Base-by-base conservation (phyloP, 345 rosid species). In the Gossypium ekmanianum region DNA sequence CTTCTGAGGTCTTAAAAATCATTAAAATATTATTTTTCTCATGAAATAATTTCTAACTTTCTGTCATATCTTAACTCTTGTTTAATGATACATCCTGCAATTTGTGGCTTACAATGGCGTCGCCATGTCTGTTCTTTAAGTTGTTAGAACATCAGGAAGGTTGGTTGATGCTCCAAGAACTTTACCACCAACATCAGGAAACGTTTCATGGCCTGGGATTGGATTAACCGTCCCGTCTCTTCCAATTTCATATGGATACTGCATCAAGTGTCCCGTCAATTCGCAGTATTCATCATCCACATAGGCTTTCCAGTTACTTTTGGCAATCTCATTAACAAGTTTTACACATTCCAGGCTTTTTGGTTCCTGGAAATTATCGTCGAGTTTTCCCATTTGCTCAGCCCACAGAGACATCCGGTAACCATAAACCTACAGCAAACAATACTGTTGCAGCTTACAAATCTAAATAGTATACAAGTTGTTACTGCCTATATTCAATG, bases 351-450 rank as follows among this genome's bases (percentile, higher is more conserved):
- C 75, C 0, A 61, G 66, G 51, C 44, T 74, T 68, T 84, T 78
- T 2, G 93, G 90, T 67, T 87, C 84, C 4, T 3, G 47, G 59
- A 80, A 85, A 18, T 45, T 48, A 26, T 88, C 83, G 68, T 89
- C 85, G 0, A 89, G 74, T n/a, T 2, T n/a, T 11, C 84, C 90
- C 2, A 86, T 75, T 75, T 91, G 93, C 78, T 89, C 93, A 0
- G 88, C 95, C 93, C 95, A 90, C 0, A 88, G 84, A 20, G 91
- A 88, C 87, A 87, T 88, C 59, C 93, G 77, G 51, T 91, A 89
- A 47, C 96, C 93, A 26, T 86, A 89, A 7, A 91, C 91, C 93
- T 91, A 64, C 77, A 62, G 7, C 12, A 63, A 80, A 27, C 58
- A 43, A 56, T 22, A 3, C 9, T 18, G 55, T n/a, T 14, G 41